A percentile compares a stretch with the other conserved stretches of the same genome.
These are phyloP conservation scores for Astragalus membranaceus DNA, from an alignment of 306 rosid genomes.

Conservation along the genomic window DNA sequence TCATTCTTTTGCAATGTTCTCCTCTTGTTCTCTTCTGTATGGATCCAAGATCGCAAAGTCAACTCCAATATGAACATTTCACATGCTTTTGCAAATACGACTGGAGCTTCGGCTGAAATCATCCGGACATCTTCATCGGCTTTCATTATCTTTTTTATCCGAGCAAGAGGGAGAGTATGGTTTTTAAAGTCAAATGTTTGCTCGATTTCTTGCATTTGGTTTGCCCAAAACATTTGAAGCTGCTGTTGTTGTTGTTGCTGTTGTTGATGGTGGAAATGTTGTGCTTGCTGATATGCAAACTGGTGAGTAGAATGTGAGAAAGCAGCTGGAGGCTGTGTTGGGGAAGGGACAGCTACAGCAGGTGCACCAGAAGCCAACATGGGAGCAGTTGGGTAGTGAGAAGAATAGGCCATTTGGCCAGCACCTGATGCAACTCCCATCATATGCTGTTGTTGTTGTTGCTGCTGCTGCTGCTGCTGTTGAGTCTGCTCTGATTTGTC, in stretches of 20 bases:
- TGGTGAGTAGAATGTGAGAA: slow-evolving; percentile 60
- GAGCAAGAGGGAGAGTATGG: slow-evolving; percentile 62
- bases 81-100: slow-evolving; percentile 74
- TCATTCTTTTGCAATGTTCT: slow-evolving; percentile 79
- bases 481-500: slow-evolving; percentile 61
- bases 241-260: slow-evolving; percentile 68
- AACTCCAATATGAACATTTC: slow-evolving; percentile 77
- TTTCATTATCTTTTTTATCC: slow-evolving; percentile 77
- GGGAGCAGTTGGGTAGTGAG: slow-evolving; percentile 55
- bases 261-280: slow-evolving; percentile 67
- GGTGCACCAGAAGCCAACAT: slow-evolving; percentile 61
- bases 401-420: slow-evolving; percentile 51
- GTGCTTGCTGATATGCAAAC: slow-evolving; percentile 65
- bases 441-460: slow-evolving; percentile 30
- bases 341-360: slow-evolving; percentile 42
- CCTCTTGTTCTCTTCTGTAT: slow-evolving; percentile 77
- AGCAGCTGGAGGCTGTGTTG: slow-evolving; percentile 46
- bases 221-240: slow-evolving; percentile 71
- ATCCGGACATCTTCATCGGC: slow-evolving; percentile 88
- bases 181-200: slow-evolving; percentile 62
- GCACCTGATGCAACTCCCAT: slow-evolving; percentile 42
- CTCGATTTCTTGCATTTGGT: slow-evolving; percentile 75
- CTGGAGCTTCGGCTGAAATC: slow-evolving; percentile 83
- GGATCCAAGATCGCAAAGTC: slow-evolving; percentile 82
- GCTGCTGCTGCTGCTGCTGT: slow-evolving; percentile 43